Conservation (phyloP, 768 basidiomycete genomes). For the Rhizopogon vinicolor region DNA sequence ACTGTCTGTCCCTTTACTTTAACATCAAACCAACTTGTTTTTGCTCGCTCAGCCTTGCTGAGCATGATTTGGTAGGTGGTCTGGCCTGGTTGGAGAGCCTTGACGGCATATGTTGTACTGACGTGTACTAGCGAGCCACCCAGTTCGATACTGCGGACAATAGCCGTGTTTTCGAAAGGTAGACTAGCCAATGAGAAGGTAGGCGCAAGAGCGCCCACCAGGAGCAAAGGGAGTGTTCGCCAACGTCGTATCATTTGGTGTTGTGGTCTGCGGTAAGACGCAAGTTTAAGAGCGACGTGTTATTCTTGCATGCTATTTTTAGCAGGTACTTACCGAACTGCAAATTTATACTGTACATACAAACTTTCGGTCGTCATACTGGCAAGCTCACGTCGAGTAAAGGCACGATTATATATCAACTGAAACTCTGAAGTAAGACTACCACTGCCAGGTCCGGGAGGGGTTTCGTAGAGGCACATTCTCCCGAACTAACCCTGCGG, state of each 20-base stretch:
- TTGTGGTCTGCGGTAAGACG: constrained; percentile 21
- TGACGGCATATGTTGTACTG: constrained; percentile 85
- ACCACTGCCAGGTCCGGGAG: constrained; percentile 76
- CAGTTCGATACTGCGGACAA: constrained; percentile 87
- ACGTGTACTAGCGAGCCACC: constrained; percentile 85
- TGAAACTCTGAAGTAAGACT: constrained; percentile 15
- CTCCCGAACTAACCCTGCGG: constrained; percentile 75
- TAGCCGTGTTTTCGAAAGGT: constrained; percentile 83
- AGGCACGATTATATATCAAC: not conserved
- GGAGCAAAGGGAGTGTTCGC: constrained; percentile 44
- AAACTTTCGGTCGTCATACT: not conserved
- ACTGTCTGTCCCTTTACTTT: constrained; percentile 69
- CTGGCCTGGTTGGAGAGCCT: constrained; percentile 57
- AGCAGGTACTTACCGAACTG: not conserved
- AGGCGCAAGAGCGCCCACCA: constrained; percentile 35
- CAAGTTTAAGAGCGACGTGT: constrained; percentile 16
- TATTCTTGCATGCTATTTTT: constrained; percentile 11
- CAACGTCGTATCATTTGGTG: constrained; percentile 37
- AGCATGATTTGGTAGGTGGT: constrained; percentile 67
- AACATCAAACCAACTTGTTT: constrained; percentile 75
- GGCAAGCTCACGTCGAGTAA: not conserved
- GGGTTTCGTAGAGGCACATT: constrained; percentile 76
- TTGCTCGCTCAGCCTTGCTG: constrained; percentile 53
- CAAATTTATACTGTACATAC: not conserved
- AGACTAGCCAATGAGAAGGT: constrained; percentile 36